Evolutionary conservation across 192 early-diverging fungal species (phyloP), one percentile per base, ranked within the genome.

Genomic region (Cetraspora pellucida): DNA sequence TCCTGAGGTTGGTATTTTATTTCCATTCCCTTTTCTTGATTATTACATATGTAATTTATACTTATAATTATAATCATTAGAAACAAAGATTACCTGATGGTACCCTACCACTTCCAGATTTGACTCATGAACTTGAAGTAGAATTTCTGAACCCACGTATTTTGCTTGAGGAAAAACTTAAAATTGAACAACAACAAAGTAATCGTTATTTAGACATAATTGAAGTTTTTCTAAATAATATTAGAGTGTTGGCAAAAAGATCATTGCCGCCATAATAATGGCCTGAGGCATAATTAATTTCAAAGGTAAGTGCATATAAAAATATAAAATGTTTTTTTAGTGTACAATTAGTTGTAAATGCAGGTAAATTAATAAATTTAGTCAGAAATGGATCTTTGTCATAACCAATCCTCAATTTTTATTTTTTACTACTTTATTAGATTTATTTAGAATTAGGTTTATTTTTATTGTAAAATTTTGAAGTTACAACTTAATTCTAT

Each of bases 101-200:
- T 67, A 85, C 79, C 9, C 60, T 75, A 30, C 84, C 86, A 6
- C 77, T 77, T 17, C 70, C 61, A 14, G 90, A 90, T 52, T 78
- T 92, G 10, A 85, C 87, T 13, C 95, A 97, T 81, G 95, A 97
- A 78, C 84, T 95, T 47, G 95, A 96, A 79, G 74, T 95, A 46
- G 95, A 96, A 80, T 91, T 96, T 75, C 81, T 90, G 4, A 77
- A 87, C 17, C 81, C 87, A 17, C 80, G 85, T 31, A 55, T 80
- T 27, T 79, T 94, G 61, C 75, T 89, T 9, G 79, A 80, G 13
- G 94, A 95, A 79, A 88, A 90, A 54, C 75, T 82, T 49, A 91
- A 91, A 47, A 77, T 89, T 16, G 89, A 89, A 43, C 78, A 81
- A 27, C 80, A 84, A 66, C 79, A 89, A 65, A 85, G 84, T 14